phyloP scores from a whole-genome alignment of 2,329 filamentous ascomycete genomes.

The Curvularia sp. region DNA sequence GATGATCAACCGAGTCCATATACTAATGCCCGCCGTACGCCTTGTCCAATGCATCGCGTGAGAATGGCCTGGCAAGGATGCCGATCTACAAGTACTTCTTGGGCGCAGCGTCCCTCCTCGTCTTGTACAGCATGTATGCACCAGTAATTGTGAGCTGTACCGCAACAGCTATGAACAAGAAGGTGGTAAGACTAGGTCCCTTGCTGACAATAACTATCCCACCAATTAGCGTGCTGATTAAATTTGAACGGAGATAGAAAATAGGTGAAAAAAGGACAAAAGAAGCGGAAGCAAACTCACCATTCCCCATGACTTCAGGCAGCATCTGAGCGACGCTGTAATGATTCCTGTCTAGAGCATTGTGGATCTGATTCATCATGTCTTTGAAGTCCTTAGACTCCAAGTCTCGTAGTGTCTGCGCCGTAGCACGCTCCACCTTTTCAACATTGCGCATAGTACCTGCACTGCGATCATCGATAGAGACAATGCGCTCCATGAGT shows the following conservation, averaged over 20 bases:
- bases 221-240: slow-evolving; percentile 20
- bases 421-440: slow-evolving; percentile 60
- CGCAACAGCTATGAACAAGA: slow-evolving; percentile 74
- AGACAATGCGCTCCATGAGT: slow-evolving; percentile 45
- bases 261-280: neutral
- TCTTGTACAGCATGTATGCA: slow-evolving; percentile 80
- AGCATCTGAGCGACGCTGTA: slow-evolving; percentile 59
- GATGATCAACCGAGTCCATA: neutral
- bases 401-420: slow-evolving; percentile 61
- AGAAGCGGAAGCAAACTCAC: slow-evolving; percentile 49
- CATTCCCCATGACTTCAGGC: slow-evolving; percentile 57
- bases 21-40: neutral
- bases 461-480: slow-evolving; percentile 41
- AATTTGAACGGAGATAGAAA: neutral
- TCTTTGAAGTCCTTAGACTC: slow-evolving; percentile 65
- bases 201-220: slow-evolving; percentile 59
- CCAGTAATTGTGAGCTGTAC: slow-evolving; percentile 75
- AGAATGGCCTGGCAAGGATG: neutral
- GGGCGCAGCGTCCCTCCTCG: slow-evolving; percentile 74
- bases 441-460: slow-evolving; percentile 58
- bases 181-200: slow-evolving; percentile 64
- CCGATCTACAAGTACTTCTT: slow-evolving; percentile 81
- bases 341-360: slow-evolving; percentile 61
- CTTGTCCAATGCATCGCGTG: neutral
- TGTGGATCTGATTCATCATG: slow-evolving; percentile 61